A percentile compares a stretch with the other conserved stretches of the same genome.
phyloP scores from a whole-genome alignment of 192 early-diverging fungal species.

The Coemansia guatemalensis region DNA sequence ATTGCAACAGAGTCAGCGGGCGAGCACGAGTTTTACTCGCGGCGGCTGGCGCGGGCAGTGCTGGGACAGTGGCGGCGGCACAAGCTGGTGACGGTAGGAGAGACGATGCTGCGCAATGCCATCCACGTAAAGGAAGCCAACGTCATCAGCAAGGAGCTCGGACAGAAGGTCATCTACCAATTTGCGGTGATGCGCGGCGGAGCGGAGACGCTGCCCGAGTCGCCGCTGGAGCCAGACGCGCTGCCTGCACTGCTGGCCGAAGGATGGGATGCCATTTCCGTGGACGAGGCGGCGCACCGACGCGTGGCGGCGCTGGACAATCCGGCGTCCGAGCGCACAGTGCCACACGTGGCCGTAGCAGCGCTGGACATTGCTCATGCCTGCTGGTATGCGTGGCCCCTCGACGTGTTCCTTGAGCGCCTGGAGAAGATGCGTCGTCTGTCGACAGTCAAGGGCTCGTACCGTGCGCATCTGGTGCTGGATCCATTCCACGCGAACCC shows the following conservation, averaged over 20 bases:
- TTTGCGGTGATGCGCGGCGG: constrained; percentile 70
- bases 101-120: constrained; percentile 66
- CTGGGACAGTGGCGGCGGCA: constrained; percentile 45
- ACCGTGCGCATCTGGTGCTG: constrained; percentile 36
- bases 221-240: constrained; percentile 51
- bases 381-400: constrained; percentile 65
- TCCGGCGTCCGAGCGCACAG: constrained; percentile 12
- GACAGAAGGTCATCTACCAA: constrained; percentile 79
- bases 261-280: constrained; percentile 39
- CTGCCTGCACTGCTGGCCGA: constrained; percentile 35
- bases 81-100: constrained; percentile 62
- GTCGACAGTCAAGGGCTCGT: constrained; percentile 50
- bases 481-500: constrained; percentile 39
- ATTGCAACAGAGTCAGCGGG: background rate
- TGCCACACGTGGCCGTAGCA: constrained; percentile 48
- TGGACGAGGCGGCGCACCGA: background rate
- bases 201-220: constrained; percentile 27
- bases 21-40: constrained; percentile 14
- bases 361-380: constrained; percentile 54
- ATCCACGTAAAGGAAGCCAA: constrained; percentile 87
- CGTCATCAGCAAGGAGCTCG: constrained; percentile 82
- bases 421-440: constrained; percentile 69
- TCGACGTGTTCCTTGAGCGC: constrained; percentile 57
- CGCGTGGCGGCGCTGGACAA: constrained; percentile 10
- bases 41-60: constrained; percentile 26